Evolutionary conservation across 345 rosid species (phyloP), one percentile per base, ranked within the genome.

Genomic region (Linum trigynum): DNA sequence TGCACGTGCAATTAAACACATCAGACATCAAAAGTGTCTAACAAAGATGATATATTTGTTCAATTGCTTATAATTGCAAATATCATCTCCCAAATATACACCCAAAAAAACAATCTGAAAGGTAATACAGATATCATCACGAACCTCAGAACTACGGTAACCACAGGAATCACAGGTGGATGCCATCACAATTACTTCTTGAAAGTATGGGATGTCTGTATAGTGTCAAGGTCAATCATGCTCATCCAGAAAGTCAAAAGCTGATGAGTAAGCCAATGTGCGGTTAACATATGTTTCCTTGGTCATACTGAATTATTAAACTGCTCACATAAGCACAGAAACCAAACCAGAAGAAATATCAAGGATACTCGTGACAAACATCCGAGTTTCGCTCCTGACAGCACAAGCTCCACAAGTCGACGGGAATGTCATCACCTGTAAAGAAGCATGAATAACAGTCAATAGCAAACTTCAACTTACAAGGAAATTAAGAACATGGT

Each of bases 151-250:
- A 72, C 78, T 94, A 56, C 98, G 91, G 68, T 90, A 92, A 66
- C 98, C 98, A 80, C 97, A 92, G 16, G 74, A 68, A 62, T 88
- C 96, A 59, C 97, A 88, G 7, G 91, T 79, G 15, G 97, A 88
- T 68, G 98, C 96, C 98, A 92, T 92, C 80, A 90, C 97, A 65
- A 90, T 94, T 67, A 92, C 98, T 76, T 92, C 98, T 69, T 90
- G 96, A 75, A 90, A 92, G 75, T 92, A 92, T 45, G 98, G 98
- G 75, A 92, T 92, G 39, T 81, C 98, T 92, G 62, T 65, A 38
- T 23, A 45, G 39, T 32, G 82, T 85, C 77, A 88, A 83, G 72
- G 63, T 39, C 6, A 57, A 57, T 38, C 62, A 53, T 8, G 14
- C 40, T 51, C 48, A 42, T 42, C 32, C 48, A 68, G 14, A 14